phyloP scores from a whole-genome alignment of 805 yeast genomes.

The Starmerella apis region DNA sequence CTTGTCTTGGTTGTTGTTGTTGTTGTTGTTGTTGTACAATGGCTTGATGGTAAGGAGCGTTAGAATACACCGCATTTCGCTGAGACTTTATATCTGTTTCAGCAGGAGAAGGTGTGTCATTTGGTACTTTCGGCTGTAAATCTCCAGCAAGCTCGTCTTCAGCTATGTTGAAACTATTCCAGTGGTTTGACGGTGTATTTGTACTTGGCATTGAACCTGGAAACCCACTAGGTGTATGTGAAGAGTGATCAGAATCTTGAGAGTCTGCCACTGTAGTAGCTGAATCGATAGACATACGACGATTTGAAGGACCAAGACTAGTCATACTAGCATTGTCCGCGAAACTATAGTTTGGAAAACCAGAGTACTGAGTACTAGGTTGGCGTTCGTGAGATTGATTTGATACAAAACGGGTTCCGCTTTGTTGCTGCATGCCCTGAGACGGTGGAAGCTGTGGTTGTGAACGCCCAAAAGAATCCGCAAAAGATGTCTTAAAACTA shows the following conservation, averaged over 20 bases:
- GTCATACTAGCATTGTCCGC: conserved; percentile 2
- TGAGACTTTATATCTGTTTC: background rate
- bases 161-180: background rate
- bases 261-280: conserved; percentile 8
- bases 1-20: background rate
- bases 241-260: conserved; percentile 6
- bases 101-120: background rate
- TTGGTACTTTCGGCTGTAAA: background rate
- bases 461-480: conserved; percentile 44
- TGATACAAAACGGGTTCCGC: background rate
- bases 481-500: conserved; percentile 65
- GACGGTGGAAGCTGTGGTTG: conserved; percentile 3
- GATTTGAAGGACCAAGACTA: background rate
- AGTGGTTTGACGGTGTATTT: background rate
- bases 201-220: background rate
- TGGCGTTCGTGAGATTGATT: conserved; percentile 9
- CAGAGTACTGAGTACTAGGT: conserved; percentile 3
- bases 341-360: background rate
- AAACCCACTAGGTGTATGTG: background rate
- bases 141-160: background rate
- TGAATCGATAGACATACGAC: conserved; percentile 11
- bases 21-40: background rate
- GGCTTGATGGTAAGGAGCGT: background rate
- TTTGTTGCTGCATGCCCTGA: too few species aligned
- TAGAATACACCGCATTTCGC: background rate